phyloP scores from a whole-genome alignment of 345 rosid species.

The Euclidium syriacum region DNA sequence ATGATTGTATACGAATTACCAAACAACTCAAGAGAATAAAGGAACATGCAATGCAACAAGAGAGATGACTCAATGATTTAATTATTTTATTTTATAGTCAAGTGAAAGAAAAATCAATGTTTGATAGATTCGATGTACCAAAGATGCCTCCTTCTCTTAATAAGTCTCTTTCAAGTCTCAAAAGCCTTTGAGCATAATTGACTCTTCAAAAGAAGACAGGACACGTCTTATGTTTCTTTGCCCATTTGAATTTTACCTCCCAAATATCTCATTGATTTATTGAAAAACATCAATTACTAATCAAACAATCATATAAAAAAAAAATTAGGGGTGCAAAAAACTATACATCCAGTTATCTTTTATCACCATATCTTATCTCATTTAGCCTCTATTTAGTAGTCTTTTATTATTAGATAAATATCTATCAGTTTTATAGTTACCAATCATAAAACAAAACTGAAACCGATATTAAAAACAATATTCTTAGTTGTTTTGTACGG shows the following conservation, averaged over 20 bases:
- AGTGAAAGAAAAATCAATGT: constrained; percentile 3
- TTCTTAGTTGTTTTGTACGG: too few species aligned
- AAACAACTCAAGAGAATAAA: constrained; percentile 11
- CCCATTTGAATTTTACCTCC: constrained; percentile 9
- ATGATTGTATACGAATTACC: background rate
- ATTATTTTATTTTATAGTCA: background rate
- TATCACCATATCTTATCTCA: too few species aligned
- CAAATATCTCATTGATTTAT: background rate
- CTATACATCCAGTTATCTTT: too few species aligned
- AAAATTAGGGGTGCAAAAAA: too few species aligned
- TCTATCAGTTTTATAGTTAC: too few species aligned
- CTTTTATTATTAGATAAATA: too few species aligned
- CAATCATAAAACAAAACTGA: too few species aligned
- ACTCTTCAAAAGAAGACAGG: constrained; percentile 24
- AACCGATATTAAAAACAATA: too few species aligned
- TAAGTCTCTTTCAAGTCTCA: constrained; percentile 3
- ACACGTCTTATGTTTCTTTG: constrained; percentile 14
- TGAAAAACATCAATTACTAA: background rate
- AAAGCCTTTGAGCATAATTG: constrained; percentile 12
- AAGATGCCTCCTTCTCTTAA: background rate
- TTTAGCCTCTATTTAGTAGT: too few species aligned
- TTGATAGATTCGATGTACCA: constrained; percentile 20
- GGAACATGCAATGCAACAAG: background rate
- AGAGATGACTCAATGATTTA: background rate
- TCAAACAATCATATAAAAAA: too few species aligned